Base-by-base conservation (phyloP, 1,284 basidiomycete genomes). In the Trichosporon sp. region DNA sequence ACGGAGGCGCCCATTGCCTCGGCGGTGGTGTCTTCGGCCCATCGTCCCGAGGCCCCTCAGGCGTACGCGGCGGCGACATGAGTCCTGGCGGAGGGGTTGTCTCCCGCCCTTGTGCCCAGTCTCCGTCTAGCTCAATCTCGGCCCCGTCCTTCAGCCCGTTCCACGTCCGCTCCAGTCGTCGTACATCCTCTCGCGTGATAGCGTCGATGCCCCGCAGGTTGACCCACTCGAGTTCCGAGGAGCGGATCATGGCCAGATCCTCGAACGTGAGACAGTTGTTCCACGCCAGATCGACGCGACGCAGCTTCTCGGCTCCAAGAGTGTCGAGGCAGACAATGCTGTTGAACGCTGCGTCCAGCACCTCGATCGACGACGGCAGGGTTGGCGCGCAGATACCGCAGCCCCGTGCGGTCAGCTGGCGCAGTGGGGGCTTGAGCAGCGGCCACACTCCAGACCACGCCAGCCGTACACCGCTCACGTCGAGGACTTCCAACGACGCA, bases 161-260 rank as follows among this genome's bases (percentile, higher is more conserved):
- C 80, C 80, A 81, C 64, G 75, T 74, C 9, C 42, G 51, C 68
- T 80, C 78, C 9, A 80, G 67, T 1, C 65, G 29, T 1, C 80
- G 70, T 18, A 81, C 73, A 66, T 81, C 77, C 27, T 67, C 66
- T 9, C 75, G 67, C 1, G 80, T 81, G 44, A 81, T 72, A 69
- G 77, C 74, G 71, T 81, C 80, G 42, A 80, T 79, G 2, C 78
- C 80, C 0, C 77, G 73, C 8, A 81, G 63, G 31, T 75, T 75
- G 66, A 81, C 73, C 31, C 75, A 71, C n/a, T 65, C 66, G 21
- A 81, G 64, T 6, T 51, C 31, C 1, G 75, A 76, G 6, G 73
- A 71, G 8, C n/a, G 11, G n/a, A 44, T 32, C 25, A 51, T 32
- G 29, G 31, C 62, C 11, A 18, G 34, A 6, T 44, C 1, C 15